A percentile compares a stretch with the other conserved stretches of the same genome.
These are phyloP conservation scores for Aspergillus bombycis DNA, from an alignment of 2,329 filamentous ascomycete genomes.

Conservation along the genomic window DNA sequence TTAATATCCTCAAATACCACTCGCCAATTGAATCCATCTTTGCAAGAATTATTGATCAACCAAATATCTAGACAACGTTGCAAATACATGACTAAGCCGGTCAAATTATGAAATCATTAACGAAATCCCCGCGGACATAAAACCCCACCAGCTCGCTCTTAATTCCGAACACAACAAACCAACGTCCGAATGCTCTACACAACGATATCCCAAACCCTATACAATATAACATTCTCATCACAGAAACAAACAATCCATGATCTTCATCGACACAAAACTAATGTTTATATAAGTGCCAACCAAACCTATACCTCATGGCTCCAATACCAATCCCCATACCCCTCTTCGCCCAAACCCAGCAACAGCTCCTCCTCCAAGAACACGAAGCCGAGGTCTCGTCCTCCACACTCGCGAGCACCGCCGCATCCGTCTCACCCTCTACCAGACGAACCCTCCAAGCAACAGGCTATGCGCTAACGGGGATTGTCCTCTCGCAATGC, in stretches of 20 bases:
- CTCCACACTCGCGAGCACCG: conserved; percentile 44
- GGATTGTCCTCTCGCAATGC: conserved; percentile 69
- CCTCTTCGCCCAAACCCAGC: conserved; percentile 47
- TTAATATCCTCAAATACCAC: neutral
- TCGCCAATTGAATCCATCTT: neutral
- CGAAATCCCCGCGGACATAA: neutral
- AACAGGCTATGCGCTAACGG: conserved; percentile 44
- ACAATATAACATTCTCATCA: neutral
- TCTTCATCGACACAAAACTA: neutral
- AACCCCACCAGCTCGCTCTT: conserved; percentile 1
- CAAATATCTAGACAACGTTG: neutral
- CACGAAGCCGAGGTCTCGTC: conserved; percentile 50
- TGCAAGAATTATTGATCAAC: neutral
- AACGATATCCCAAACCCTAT: neutral
- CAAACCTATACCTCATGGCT: neutral
- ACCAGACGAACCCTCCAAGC: conserved; percentile 49
- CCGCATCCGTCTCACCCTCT: conserved; percentile 44
- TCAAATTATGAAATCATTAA: neutral
- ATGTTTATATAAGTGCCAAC: neutral
- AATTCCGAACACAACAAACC: conserved; percentile 3
- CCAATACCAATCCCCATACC: conserved; percentile 38
- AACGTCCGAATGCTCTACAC: neutral
- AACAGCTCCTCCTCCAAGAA: conserved; percentile 46
- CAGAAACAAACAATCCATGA: neutral
- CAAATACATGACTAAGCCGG: neutral